Conservation (phyloP, 257 asterid genomes). For the Nicotiana benthamiana region DNA sequence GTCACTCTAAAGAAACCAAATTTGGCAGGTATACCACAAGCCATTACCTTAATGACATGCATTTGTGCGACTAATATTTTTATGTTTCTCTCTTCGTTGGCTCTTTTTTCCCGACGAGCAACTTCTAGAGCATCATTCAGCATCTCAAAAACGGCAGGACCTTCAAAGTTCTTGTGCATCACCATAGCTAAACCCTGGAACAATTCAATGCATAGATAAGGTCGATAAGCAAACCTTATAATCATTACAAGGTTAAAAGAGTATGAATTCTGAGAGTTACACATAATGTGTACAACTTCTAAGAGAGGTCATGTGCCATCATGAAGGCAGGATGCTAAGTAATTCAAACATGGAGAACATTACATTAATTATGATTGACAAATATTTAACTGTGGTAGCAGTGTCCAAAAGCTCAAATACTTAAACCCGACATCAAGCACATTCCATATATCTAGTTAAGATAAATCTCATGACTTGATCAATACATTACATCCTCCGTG, state of each 20-base stretch:
- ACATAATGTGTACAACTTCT: not conserved
- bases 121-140: conserved; percentile 56
- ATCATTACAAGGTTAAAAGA: not conserved
- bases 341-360: not conserved
- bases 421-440: not conserved
- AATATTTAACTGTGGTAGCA: not conserved
- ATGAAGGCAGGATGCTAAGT: not conserved
- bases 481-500: no score
- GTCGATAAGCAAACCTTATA: not conserved
- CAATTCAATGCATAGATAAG: not conserved
- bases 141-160: conserved; percentile 78
- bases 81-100: conserved; percentile 71
- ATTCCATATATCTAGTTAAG: not conserved
- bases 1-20: not conserved
- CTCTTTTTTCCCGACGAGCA: conserved; percentile 50
- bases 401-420: not conserved
- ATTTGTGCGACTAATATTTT: conserved; percentile 74
- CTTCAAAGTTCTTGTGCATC: conserved; percentile 84
- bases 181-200: conserved; percentile 86
- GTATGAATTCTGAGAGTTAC: not conserved
- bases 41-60: conserved; percentile 66
- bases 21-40: not conserved
- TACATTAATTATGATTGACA: not conserved
- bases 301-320: not conserved
- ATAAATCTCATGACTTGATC: not conserved